Conservation (phyloP, 768 basidiomycete genomes). For the Leccinum longicurvipes region DNA sequence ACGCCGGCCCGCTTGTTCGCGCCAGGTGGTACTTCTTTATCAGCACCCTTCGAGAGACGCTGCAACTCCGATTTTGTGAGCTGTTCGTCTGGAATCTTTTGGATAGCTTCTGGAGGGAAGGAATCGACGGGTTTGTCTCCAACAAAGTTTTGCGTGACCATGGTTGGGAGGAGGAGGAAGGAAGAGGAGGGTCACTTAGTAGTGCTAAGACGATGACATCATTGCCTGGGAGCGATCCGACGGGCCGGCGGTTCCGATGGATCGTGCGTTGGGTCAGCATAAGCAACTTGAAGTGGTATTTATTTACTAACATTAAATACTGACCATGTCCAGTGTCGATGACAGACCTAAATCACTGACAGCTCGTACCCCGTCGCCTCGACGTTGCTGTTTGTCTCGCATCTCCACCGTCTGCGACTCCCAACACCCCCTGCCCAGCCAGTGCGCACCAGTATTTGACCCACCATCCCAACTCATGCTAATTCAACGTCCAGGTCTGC, state of each 20-base stretch:
- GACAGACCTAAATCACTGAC: neutral
- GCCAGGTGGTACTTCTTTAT: too few relatives aligned
- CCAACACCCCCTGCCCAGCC: neutral
- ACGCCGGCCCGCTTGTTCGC: constrained; percentile 27
- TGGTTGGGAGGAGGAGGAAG: neutral
- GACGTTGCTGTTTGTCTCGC: neutral
- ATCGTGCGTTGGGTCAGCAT: too few relatives aligned
- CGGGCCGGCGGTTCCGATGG: too few relatives aligned
- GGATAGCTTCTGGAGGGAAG: constrained; percentile 16
- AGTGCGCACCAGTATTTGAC: constrained; percentile 2
- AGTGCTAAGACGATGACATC: constrained; percentile 10
- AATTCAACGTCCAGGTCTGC: constrained; percentile 5
- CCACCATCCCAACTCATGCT: neutral
- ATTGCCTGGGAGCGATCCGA: neutral
- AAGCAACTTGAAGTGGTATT: too few relatives aligned
- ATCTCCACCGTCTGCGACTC: neutral
- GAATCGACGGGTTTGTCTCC: constrained; percentile 26
- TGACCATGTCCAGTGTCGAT: neutral
- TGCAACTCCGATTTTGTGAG: too few relatives aligned
- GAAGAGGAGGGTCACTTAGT: too few relatives aligned
- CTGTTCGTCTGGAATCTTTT: constrained; percentile 20
- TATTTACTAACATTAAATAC: too few relatives aligned
- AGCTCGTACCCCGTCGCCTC: neutral
- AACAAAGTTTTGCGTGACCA: constrained; percentile 25
- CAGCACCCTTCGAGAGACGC: too few relatives aligned